phyloP scores from a whole-genome alignment of 2,329 filamentous ascomycete genomes.

The Cercospora sp. region DNA sequence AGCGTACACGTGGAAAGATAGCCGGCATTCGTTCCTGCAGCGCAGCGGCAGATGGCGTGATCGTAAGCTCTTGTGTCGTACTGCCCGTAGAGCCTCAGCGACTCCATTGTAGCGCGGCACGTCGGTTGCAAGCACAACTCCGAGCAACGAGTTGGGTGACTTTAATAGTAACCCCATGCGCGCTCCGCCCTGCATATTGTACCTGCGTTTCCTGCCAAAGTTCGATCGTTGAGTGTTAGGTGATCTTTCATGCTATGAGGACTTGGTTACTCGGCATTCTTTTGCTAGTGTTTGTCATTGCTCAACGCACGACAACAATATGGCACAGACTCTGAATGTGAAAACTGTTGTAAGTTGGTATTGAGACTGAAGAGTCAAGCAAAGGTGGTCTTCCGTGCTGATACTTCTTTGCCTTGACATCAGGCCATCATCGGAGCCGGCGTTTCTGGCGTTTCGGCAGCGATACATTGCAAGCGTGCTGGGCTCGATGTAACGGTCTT shows the following conservation, averaged over 20 bases:
- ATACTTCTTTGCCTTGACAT: not conserved
- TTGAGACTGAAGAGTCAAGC: not conserved
- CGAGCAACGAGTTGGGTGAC: not conserved
- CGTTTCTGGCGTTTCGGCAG: conserved; percentile 52
- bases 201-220: not conserved
- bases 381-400: not conserved
- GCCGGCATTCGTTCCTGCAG: not conserved
- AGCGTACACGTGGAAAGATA: not conserved
- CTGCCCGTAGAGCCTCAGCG: not conserved
- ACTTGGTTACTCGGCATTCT: not conserved
- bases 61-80: conserved; percentile 3
- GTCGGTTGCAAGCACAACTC: not conserved
- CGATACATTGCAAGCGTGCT: conserved; percentile 48
- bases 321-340: conserved; percentile 8
- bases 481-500: conserved; percentile 56
- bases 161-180: not conserved
- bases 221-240: not conserved
- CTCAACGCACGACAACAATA: not conserved
- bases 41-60: not conserved
- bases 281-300: not conserved
- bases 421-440: conserved; percentile 55
- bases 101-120: not conserved
- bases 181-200: not conserved
- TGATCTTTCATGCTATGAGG: not conserved
- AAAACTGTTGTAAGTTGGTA: conserved; percentile 13